Evolutionary conservation across 805 yeast genomes (phyloP), one percentile per base, ranked within the genome.

Genomic region (Myxozyma nipponensis): DNA sequence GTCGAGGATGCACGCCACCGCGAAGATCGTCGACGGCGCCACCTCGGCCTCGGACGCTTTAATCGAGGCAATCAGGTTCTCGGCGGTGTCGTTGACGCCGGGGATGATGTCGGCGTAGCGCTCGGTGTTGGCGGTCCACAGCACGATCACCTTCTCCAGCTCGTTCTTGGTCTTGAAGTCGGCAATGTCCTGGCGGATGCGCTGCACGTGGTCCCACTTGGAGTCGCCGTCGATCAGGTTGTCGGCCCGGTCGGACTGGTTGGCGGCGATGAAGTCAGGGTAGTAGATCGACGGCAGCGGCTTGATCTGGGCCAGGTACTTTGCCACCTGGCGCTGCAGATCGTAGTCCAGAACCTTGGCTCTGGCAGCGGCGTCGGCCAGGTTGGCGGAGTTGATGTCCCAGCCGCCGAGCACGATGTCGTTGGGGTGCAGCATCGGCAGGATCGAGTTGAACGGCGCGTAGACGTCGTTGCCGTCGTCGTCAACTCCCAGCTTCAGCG

Each of bases 121-220:
- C 74, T 90, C 98, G 49, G 98, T 90, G 73, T 90, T 91, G 49
- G 98, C 98, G 40, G 96, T 89, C 98, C 98, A 90, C 65, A 90
- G 76, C 42, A 91, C 86, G 65, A 90, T 81, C 49, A 91, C 95
- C 67, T 84, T 85, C 69, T 90, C 97, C 63, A 90, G 80, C 35
- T 71, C 68, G 66, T 91, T 86, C 55, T 73, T 69, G 36, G 66
- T 65, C 72, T 89, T 90, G 76, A 90, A 90, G 30, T 80, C 79
- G 61, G 77, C 74, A 63, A 90, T 90, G 69, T 90, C 96, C 49
- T 76, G 72, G 72, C 97, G 85, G 69, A 90, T 82, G 57, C 74
- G 80, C 74, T 86, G 89, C 56, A 90, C 95, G 66, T 90, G 96
- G 21, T 72, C 77, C 96, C 96, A 89, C 73, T 90, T 90, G 66